Base-by-base conservation (phyloP, 1,284 basidiomycete genomes). In the Trichosporon coremiiforme region DNA sequence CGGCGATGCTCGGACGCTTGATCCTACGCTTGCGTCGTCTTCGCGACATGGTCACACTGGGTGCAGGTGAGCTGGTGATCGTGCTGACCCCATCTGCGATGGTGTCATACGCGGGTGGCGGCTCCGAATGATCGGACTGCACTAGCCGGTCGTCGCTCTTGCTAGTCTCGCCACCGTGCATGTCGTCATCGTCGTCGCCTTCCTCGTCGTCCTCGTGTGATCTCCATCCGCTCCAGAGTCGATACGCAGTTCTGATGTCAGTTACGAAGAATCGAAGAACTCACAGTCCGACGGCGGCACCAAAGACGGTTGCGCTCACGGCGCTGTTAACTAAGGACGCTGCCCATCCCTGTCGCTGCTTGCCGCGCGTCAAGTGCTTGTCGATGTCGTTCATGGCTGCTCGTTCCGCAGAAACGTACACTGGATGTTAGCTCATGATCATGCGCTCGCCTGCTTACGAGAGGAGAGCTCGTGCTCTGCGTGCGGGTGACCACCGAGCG, bases 231-330 rank as follows among this genome's bases (percentile, higher is more conserved):
- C 71, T 68, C 69, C 74, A 73, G 4, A 77, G 47, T 17, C 75
- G 69, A 53, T 77, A 76, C 5, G 77, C 76, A 10, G 77, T 77
- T 5, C 76, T 77, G 66, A 6, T 57, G 68, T 71, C 38, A 71
- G 70, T 50, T 1, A 6, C 20, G 5, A 1, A 17, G 15, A 5
- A 13, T 17, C 36, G 35, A 22, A 31, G 35, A 7, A 71, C 78
- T 74, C 68, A 79, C 78, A 79, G 68, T 53, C 78, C 77, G 2
- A 79, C 69, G 0, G 78, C 78, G 7, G 76, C 78, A 1, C 76
- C 71, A 53, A 77, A 73, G 0, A 79, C 77, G 3, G 75, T 74
- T 17, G 76, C 78, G 47, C 57, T 75, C 33, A 77, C 66, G 4
- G 75, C 78, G 29, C 70, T 70, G 8, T 70, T 65, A 4, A 79